Percentiles rank a stretch among this genome's conserved stretches.
Evolutionary conservation across 2,329 filamentous ascomycete species (phyloP).

Genomic region (Emmonsiellopsis sp.): DNA sequence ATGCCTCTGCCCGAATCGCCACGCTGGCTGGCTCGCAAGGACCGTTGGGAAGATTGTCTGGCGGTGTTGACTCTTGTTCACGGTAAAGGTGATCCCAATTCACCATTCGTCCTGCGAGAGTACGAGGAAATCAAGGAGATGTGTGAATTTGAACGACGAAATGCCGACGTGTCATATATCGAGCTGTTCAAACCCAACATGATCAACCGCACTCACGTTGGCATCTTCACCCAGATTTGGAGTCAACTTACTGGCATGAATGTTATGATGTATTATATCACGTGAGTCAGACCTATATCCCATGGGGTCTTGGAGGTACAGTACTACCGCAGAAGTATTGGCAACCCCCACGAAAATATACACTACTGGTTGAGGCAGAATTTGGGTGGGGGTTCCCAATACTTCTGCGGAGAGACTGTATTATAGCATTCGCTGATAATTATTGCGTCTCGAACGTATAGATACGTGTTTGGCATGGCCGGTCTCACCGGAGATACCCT

Average conservation of each 20-base stretch:
- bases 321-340: no score
- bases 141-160: slow-evolving; percentile 62
- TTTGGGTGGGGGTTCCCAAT: no score
- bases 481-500: slow-evolving; percentile 51
- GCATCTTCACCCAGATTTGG: slow-evolving; percentile 67
- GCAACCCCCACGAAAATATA: no score
- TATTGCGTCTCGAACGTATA: neutral
- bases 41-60: slow-evolving; percentile 47
- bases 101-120: slow-evolving; percentile 59
- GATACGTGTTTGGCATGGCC: slow-evolving; percentile 63
- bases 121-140: slow-evolving; percentile 64
- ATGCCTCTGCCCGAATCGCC: slow-evolving; percentile 47
- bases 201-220: slow-evolving; percentile 64
- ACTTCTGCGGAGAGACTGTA: no score
- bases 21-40: slow-evolving; percentile 54
- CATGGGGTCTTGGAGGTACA: no score
- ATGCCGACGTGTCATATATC: slow-evolving; percentile 59
- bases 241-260: slow-evolving; percentile 70
- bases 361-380: no score
- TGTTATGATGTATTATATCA: slow-evolving; percentile 65
- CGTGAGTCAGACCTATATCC: slow-evolving; percentile 25
- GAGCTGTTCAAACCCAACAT: slow-evolving; percentile 67
- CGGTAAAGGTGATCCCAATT: slow-evolving; percentile 55
- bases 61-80: slow-evolving; percentile 49
- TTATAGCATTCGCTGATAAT: no score